Base-by-base conservation (phyloP, 2,329 filamentous ascomycete genomes). In the Dactylonectria macrodidyma region DNA sequence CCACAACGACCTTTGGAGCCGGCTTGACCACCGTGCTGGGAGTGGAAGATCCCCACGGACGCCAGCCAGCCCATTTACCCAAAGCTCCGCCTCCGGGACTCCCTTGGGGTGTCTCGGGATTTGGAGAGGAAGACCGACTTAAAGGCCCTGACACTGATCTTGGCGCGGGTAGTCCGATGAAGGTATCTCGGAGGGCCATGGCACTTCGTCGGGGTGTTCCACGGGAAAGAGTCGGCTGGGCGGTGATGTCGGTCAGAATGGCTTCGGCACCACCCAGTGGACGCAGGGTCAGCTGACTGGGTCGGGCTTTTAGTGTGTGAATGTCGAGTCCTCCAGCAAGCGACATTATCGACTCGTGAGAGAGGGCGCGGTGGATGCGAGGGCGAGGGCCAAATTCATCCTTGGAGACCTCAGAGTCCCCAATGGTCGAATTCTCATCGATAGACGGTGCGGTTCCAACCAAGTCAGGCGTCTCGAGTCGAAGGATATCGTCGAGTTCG, bases 291-390 rank as follows among this genome's bases (percentile, higher is more conserved):
- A 96, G 87, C 75, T 97, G 93, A 38, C 92, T 93, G 0, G 94
- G 93, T 4, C 93, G 89, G 1, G 88, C 87, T 75, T 92, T 91
- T 5, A 97, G 85, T 0, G 93, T 95, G 78, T 97, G 95, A 57
- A 97, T 97, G 77, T 98, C 95, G 79, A 97, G 91, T 2, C 95
- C 95, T 4, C 94, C 95, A 0, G 91, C 90, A 2, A 97, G 88
- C 0, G 95, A 98, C 73, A 98, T 88, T 68, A 98, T 91, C 19
- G 94, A 97, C 78, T 98, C 95, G 74, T 97, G 94, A 1, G 95
- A 97, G 2, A 90, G 78, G 3, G 90, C 87, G 36, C 92, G 91
- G 47, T 89, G 92, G 4, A 95, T 80, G 2, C 81, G 80, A 60
- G 82, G 83, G 63, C 79, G 80, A 72, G 83, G 81, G 73, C 76